Evolutionary conservation across 1,284 basidiomycete genomes (phyloP), one percentile per base, ranked within the genome.

Genomic region (Boletus smithii): DNA sequence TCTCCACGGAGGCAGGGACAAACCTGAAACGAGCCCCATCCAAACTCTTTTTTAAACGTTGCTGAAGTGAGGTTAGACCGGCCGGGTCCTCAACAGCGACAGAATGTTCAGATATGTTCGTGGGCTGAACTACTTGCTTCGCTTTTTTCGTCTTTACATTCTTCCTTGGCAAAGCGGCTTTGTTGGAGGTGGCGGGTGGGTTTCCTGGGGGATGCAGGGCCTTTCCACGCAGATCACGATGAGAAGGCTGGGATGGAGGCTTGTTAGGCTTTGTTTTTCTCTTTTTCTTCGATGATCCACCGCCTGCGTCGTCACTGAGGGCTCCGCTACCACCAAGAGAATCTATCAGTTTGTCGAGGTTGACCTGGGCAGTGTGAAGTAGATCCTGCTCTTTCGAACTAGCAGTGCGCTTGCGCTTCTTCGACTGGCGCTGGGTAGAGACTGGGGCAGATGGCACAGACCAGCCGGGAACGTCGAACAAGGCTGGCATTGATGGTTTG

Each of bases 21-120:
- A 44, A 88, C 89, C 91, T 79, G 67, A 95, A 95, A 23, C 86
- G 80, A 13, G 91, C 91, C 2, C 91, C 91, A 50, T 88, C 85
- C 34, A 95, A 68, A 55, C 79, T 89, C 38, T 83, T 73, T 65
- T 81, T 89, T 80, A 94, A 87, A 22, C 68, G 73, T 44, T 75
- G 76, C 63, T 95, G 91, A 59, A 94, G 70, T 10, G 76, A 66
- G 5, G 91, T 94, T 40, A 93, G 69, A 11, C 72, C 69, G 4
- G 50, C 13, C 24, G 49, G 46, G 18, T 56, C 49, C n/a, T 48
- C 50, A 33, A 42, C 27, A 20, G 42, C 31, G 13, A 30, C n/a
- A 27, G 53, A 18, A 29, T 30, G 42, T 17, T 52, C 40, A 3
- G 49, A 35, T 22, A 41, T 31, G 30, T 46, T 34, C n/a, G 39